Percentiles rank a stretch among this genome's conserved stretches.
phyloP scores from a whole-genome alignment of 1,284 basidiomycete genomes.

The Boletus subluridellus region DNA sequence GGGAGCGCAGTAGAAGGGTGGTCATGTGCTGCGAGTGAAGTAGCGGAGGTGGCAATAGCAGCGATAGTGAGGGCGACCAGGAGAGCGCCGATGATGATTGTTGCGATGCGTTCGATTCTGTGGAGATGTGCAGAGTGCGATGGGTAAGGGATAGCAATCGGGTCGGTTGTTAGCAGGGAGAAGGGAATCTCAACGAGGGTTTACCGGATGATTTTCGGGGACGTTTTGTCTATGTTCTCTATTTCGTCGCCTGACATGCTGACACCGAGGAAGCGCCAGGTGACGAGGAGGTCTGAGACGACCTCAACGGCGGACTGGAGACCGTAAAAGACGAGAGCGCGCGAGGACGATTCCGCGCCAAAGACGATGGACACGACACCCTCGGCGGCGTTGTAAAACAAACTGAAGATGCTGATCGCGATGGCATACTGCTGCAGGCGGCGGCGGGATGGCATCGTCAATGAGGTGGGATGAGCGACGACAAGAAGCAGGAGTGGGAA shows the following conservation, averaged over 20 bases:
- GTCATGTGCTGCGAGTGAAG: conserved; percentile 26
- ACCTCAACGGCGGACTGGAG: conserved; percentile 39
- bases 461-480: not conserved
- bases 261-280: conserved; percentile 42
- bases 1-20: conserved; percentile 39
- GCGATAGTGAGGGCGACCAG: conserved; percentile 37
- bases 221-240: conserved; percentile 1
- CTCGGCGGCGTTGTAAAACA: conserved; percentile 34
- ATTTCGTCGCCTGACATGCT: conserved; percentile 36
- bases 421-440: conserved; percentile 34
- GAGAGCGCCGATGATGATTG: conserved; percentile 37
- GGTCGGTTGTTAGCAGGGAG: not conserved
- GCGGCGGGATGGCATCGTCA: conserved; percentile 19
- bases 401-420: conserved; percentile 32
- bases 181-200: not conserved
- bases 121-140: not conserved
- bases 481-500: not conserved
- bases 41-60: not conserved
- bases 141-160: not conserved
- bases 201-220: conserved; percentile 32
- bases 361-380: conserved; percentile 42
- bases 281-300: conserved; percentile 16
- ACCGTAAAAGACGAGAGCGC: conserved; percentile 50
- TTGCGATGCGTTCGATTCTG: conserved; percentile 41
- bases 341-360: conserved; percentile 43